Evolutionary conservation across 352 stramenopile genomes (phyloP).

Genomic region (Globisporangium heterothallicum): DNA sequence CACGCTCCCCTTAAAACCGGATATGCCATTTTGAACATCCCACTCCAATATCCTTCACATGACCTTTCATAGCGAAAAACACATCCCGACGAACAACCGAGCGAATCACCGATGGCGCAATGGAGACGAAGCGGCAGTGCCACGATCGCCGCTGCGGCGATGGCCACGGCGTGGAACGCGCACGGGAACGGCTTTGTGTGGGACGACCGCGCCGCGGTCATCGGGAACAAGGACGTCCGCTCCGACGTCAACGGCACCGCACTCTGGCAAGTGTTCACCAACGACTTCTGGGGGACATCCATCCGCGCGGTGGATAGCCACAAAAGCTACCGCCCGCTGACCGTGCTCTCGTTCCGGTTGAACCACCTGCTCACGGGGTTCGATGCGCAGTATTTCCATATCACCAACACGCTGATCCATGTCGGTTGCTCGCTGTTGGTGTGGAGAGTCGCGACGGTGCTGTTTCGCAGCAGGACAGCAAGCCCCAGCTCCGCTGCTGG

Average conservation of each 20-base stretch:
- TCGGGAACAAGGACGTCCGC: slow-evolving; percentile 46
- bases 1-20: neutral
- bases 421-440: slow-evolving; percentile 49
- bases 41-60: neutral
- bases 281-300: slow-evolving; percentile 82
- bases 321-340: slow-evolving; percentile 83
- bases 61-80: too few relatives aligned
- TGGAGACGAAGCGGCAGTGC: neutral
- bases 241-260: slow-evolving; percentile 8
- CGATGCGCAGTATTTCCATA: slow-evolving; percentile 37
- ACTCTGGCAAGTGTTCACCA: slow-evolving; percentile 35
- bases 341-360: slow-evolving; percentile 58
- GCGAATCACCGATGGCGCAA: neutral
- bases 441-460: slow-evolving; percentile 30
- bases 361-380: slow-evolving; percentile 33
- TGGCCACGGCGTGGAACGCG: slow-evolving; percentile 40
- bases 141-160: slow-evolving; percentile 23
- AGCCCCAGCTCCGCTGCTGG: neutral
- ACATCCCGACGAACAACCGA: too few relatives aligned
- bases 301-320: slow-evolving; percentile 51
- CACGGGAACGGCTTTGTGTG: slow-evolving; percentile 69
- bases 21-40: neutral
- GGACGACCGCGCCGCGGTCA: slow-evolving; percentile 78
- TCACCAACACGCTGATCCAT: slow-evolving; percentile 68
- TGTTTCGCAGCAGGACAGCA: slow-evolving; percentile 17